Evolutionary conservation across 768 basidiomycete genomes (phyloP).

Genomic region (Fomitopsis pulvina): DNA sequence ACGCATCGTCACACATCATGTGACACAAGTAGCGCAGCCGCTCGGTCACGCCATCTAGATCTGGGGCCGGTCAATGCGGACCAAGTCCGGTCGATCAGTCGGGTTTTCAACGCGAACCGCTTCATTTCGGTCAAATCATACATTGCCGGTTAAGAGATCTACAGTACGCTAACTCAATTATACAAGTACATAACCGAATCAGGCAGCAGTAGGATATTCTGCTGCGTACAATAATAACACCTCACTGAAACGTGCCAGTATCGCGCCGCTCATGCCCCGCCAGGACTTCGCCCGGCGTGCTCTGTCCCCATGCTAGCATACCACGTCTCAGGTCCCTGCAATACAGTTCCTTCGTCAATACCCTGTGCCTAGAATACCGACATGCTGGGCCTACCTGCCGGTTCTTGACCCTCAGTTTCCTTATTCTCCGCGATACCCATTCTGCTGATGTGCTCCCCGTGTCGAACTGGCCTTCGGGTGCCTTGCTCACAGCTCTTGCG

Average conservation of each 20-base stretch:
- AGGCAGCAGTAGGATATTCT: no score
- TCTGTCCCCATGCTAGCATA: conserved; percentile 23
- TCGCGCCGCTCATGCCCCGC: background rate
- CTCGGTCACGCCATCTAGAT: background rate
- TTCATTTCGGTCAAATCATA: background rate
- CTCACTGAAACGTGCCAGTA: background rate
- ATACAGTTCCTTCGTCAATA: background rate
- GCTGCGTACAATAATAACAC: background rate
- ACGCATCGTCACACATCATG: background rate
- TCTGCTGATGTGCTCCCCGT: conserved; percentile 19
- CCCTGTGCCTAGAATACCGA: background rate
- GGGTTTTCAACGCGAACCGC: background rate
- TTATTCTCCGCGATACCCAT: conserved; percentile 20
- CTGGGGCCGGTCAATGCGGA: background rate
- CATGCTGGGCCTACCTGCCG: conserved; percentile 14
- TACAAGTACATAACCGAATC: background rate
- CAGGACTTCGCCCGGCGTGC: conserved; percentile 9
- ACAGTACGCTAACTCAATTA: background rate
- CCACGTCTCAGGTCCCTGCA: conserved; percentile 21
- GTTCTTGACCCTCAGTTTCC: conserved; percentile 20
- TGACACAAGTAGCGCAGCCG: background rate
- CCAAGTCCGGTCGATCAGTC: background rate
- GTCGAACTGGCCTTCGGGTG: conserved; percentile 15
- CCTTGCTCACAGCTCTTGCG: conserved; percentile 13
- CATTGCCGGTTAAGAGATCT: background rate